Conservation (phyloP, 352 stramenopile species). For the Phytophthora ramorum region DNA sequence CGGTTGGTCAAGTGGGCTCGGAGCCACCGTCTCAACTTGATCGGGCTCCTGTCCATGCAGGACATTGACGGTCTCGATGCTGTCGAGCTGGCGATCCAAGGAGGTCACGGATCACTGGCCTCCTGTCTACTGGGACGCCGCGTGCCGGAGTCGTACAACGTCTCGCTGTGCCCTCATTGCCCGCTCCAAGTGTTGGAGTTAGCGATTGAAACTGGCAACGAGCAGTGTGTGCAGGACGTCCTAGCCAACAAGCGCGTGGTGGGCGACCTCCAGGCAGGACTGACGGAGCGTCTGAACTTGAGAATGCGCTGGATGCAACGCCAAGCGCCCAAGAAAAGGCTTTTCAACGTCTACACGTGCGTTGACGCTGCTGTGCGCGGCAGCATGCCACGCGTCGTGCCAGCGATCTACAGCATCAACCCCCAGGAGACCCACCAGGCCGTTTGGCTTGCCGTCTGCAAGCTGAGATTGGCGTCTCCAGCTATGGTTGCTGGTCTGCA, state of each 20-base stretch:
- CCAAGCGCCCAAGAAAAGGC: constrained; percentile 3
- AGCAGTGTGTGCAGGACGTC: not conserved
- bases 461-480: not conserved
- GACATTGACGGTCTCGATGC: constrained; percentile 11
- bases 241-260: constrained; percentile 15
- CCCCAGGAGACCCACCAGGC: constrained; percentile 14
- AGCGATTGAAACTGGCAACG: constrained; percentile 15
- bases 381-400: constrained; percentile 6
- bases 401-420: constrained; percentile 16
- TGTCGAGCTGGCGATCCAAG: constrained; percentile 8
- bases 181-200: constrained; percentile 22
- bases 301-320: constrained; percentile 18
- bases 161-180: constrained; percentile 10
- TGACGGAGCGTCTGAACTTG: constrained; percentile 9
- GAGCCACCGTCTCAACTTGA: constrained; percentile 10
- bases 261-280: constrained; percentile 2
- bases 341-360: constrained; percentile 25
- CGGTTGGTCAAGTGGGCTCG: constrained; percentile 17
- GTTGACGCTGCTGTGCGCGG: constrained; percentile 13
- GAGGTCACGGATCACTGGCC: constrained; percentile 6
- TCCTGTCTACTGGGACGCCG: constrained; percentile 6
- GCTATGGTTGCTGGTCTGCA: not conserved
- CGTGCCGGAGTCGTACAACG: not conserved
- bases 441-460: constrained; percentile 15
- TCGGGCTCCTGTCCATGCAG: constrained; percentile 6